A percentile compares a stretch with the other conserved stretches of the same genome.
Conservation (phyloP, 2,329 filamentous ascomycete genomes). For the Torrubiellomyces zombiae region DNA sequence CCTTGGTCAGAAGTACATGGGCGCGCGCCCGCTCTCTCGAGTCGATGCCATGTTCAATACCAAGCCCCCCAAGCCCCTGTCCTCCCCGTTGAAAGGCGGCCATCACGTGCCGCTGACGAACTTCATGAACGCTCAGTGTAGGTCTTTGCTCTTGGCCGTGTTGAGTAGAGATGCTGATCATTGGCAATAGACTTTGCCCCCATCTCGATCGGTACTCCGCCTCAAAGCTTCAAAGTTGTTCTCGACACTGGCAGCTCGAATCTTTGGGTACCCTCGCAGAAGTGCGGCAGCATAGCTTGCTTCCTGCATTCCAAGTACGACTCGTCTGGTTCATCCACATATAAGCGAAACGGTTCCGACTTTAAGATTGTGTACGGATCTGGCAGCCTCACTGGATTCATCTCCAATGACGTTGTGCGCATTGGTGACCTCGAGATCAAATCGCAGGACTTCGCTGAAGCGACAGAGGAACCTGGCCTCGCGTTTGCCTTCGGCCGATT, state of each 20-base stretch:
- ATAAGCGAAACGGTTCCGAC: conserved; percentile 81
- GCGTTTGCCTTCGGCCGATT: conserved; percentile 97
- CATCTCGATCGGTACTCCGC: conserved; percentile 79
- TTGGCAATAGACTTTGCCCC: conserved; percentile 78
- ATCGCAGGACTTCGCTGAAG: conserved; percentile 89
- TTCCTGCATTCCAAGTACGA: conserved; percentile 97
- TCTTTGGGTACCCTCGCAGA: conserved; percentile 85
- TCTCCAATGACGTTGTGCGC: conserved; percentile 71
- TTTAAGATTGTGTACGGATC: conserved; percentile 96
- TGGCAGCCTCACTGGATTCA: conserved; percentile 80
- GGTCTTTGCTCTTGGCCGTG: conserved; percentile 16
- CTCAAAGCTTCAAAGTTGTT: conserved; percentile 95
- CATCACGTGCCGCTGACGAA: conserved; percentile 87
- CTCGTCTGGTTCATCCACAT: conserved; percentile 71
- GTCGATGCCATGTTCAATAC: conserved; percentile 67
- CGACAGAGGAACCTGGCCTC: conserved; percentile 84
- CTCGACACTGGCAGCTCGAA: conserved; percentile 98
- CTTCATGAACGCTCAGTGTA: conserved; percentile 98
- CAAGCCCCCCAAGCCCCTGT: conserved; percentile 45
- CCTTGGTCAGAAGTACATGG: conserved; percentile 94
- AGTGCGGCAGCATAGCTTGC: conserved; percentile 92
- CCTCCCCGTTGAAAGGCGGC: too few relatives aligned
- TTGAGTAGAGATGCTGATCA: background rate
- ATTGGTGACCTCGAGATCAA: conserved; percentile 85
- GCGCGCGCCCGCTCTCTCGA: conserved; percentile 49